Conservation (phyloP, 1,139 yeast genomes). For the Yamadazyma epiphylla region DNA sequence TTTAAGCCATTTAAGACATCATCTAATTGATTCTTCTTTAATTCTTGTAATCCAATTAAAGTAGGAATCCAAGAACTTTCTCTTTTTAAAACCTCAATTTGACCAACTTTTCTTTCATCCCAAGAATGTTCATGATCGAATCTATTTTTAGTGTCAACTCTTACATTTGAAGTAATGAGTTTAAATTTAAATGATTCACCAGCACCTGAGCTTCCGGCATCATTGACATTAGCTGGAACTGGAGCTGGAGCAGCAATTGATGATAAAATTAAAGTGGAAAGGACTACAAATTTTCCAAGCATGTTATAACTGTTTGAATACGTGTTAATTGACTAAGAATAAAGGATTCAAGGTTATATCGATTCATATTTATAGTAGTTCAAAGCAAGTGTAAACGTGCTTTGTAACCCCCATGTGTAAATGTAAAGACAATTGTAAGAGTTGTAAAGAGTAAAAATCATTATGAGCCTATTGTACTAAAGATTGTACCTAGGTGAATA, state of each 20-base stretch:
- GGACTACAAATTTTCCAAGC: not conserved
- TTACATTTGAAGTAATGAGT: constrained; percentile 22
- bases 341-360: too few relatives aligned
- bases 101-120: constrained; percentile 18
- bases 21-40: constrained; percentile 21
- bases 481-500: too few relatives aligned
- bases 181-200: constrained; percentile 9
- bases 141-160: constrained; percentile 17
- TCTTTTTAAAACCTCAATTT: constrained; percentile 9
- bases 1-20: constrained; percentile 23
- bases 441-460: too few relatives aligned
- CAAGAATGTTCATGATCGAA: constrained; percentile 23
- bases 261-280: not conserved
- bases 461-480: too few relatives aligned
- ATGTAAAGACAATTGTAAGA: too few relatives aligned
- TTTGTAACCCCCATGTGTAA: too few relatives aligned
- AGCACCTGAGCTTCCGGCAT: not conserved
- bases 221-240: not conserved
- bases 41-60: constrained; percentile 30
- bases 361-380: too few relatives aligned
- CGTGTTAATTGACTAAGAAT: too few relatives aligned
- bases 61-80: constrained; percentile 17
- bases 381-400: too few relatives aligned
- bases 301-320: too few relatives aligned
- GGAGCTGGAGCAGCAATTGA: constrained; percentile 4